These are phyloP conservation scores for Citrus australasica DNA, from an alignment of 345 rosid species.

Conservation along the genomic window DNA sequence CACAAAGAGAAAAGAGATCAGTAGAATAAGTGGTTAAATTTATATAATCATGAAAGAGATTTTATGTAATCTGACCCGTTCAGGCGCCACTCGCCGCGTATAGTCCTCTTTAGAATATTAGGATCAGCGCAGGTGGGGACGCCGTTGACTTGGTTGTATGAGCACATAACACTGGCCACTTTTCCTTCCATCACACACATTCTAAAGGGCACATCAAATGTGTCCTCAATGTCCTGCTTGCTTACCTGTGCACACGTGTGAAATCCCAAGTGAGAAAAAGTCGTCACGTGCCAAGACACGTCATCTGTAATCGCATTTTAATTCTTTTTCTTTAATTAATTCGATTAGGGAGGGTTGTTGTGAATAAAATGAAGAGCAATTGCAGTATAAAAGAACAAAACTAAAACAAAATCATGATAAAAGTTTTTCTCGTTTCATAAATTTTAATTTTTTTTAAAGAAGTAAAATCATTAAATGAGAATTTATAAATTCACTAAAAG, in stretches of 20 bases:
- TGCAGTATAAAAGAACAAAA: too few species aligned
- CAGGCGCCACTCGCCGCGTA: constrained; percentile 72
- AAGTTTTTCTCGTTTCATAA: too few species aligned
- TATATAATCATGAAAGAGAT: background rate
- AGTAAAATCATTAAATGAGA: too few species aligned
- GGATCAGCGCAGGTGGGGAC: constrained; percentile 86
- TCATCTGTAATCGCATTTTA: background rate
- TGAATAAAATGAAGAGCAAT: background rate
- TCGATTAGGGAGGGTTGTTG: background rate
- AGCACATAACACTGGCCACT: constrained; percentile 89
- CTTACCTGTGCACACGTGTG: constrained; percentile 53
- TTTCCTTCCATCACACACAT: constrained; percentile 80
- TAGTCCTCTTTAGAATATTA: constrained; percentile 44
- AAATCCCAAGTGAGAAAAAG: constrained; percentile 12
- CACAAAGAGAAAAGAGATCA: background rate
- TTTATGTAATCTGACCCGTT: constrained; percentile 46
- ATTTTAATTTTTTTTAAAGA: too few species aligned
- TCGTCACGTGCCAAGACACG: background rate
- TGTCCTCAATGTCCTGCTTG: constrained; percentile 75
- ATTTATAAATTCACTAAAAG: too few species aligned
- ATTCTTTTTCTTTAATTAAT: background rate
- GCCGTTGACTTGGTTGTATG: constrained; percentile 88
- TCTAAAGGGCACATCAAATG: constrained; percentile 71
- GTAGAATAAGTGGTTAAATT: background rate
- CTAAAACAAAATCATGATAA: too few species aligned